Conservation (phyloP, 148 eudicot genomes). For the Rhododendron simsii region DNA sequence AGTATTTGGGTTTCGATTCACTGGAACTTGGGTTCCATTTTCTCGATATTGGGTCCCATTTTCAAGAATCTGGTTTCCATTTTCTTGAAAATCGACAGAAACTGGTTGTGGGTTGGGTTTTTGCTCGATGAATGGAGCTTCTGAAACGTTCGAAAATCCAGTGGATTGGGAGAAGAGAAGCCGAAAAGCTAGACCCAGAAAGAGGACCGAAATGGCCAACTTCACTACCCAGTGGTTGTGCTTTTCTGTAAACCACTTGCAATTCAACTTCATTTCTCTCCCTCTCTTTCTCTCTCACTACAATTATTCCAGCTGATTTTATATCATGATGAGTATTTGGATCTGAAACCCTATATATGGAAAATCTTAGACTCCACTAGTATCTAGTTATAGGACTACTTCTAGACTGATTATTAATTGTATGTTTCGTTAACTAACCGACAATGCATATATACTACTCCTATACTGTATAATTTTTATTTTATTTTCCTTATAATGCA, state of each 20-base stretch:
- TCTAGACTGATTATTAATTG: too few species aligned
- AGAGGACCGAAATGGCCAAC: constrained; percentile 28
- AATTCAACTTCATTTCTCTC: constrained; percentile 18
- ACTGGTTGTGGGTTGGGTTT: not conserved
- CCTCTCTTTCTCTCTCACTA: not conserved
- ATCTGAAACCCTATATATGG: too few species aligned
- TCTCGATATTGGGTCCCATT: not conserved
- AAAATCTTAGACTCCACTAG: too few species aligned
- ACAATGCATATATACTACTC: too few species aligned
- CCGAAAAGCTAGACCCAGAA: constrained; percentile 29
- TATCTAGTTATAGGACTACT: too few species aligned
- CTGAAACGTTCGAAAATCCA: constrained; percentile 12
- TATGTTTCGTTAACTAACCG: too few species aligned
- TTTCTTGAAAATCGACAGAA: not conserved
- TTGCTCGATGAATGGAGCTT: not conserved
- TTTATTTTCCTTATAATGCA: too few species aligned
- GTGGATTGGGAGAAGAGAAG: constrained; percentile 26
- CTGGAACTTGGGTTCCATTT: not conserved
- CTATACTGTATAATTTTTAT: too few species aligned
- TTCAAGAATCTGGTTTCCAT: not conserved
- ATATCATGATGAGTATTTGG: too few species aligned
- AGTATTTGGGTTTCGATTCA: not conserved
- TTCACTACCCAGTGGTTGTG: constrained; percentile 30
- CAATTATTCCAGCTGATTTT: not conserved
- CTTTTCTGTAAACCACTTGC: constrained; percentile 20